These are phyloP conservation scores for Scutellaria minor DNA, from an alignment of 257 asterid genomes.

Conservation along the genomic window DNA sequence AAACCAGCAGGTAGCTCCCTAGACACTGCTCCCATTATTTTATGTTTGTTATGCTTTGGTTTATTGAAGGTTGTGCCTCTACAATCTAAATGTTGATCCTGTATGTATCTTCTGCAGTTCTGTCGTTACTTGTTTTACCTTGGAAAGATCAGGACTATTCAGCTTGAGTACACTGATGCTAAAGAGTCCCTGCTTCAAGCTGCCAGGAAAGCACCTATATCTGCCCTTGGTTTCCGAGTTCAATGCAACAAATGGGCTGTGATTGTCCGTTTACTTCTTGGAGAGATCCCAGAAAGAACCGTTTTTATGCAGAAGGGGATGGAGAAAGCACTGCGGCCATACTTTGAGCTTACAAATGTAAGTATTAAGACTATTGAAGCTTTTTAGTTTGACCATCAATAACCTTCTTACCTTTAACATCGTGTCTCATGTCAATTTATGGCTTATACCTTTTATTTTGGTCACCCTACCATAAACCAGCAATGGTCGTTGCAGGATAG, in stretches of 20 bases:
- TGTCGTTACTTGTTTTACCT: slow-evolving; percentile 79
- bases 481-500: slow-evolving; percentile 13
- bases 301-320: slow-evolving; percentile 82
- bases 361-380: slow-evolving; percentile 32
- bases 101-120: slow-evolving; percentile 51
- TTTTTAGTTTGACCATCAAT: slow-evolving; percentile 1
- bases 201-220: slow-evolving; percentile 72
- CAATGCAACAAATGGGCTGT: slow-evolving; percentile 85
- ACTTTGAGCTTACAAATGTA: slow-evolving; percentile 85
- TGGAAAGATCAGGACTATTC: slow-evolving; percentile 81
- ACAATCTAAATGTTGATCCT: slow-evolving; percentile 28
- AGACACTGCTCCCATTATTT: slow-evolving; percentile 13
- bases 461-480: neutral
- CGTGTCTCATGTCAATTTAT: slow-evolving; percentile 15
- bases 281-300: slow-evolving; percentile 90
- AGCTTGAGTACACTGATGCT: slow-evolving; percentile 83
- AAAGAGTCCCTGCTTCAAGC: slow-evolving; percentile 84
- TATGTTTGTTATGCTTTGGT: slow-evolving; percentile 18
- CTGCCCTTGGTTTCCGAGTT: slow-evolving; percentile 79
- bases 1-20: slow-evolving; percentile 65
- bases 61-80: slow-evolving; percentile 7
- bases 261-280: slow-evolving; percentile 72
- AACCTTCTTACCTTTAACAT: neutral
- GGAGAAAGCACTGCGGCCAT: slow-evolving; percentile 79
- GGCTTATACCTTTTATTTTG: slow-evolving; percentile 6